Evolutionary conservation across 1,284 basidiomycete genomes (phyloP).

Genomic region (Leccinum insigne): DNA sequence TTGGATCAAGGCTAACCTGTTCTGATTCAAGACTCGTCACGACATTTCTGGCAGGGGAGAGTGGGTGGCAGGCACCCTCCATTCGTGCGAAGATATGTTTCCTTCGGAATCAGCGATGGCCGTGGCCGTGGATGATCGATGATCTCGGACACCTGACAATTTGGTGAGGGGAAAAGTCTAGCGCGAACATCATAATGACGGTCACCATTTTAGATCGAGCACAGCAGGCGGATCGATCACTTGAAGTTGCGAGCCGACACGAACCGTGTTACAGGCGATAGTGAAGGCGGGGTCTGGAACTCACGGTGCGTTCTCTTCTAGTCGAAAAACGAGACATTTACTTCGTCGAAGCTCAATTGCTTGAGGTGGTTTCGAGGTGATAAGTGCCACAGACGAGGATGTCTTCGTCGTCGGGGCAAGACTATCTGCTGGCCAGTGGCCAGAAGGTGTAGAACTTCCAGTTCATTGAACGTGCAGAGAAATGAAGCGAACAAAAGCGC

Average conservation of each 20-base stretch:
- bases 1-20: constrained; percentile 44
- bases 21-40: constrained; percentile 34
- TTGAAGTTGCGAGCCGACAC: constrained; percentile 61
- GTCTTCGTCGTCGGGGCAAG: constrained; percentile 70
- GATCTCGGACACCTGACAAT: constrained; percentile 52
- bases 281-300: not conserved
- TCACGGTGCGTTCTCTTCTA: constrained; percentile 24
- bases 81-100: constrained; percentile 61
- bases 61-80: constrained; percentile 45
- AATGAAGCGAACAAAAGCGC: constrained; percentile 49
- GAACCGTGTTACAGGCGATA: constrained; percentile 7
- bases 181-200: not conserved
- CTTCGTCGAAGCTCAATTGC: constrained; percentile 48
- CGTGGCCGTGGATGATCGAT: constrained; percentile 33
- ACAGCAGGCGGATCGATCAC: constrained; percentile 78
- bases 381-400: constrained; percentile 90
- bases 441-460: constrained; percentile 58
- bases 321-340: constrained; percentile 58
- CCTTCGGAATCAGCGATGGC: constrained; percentile 87
- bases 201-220: constrained; percentile 92
- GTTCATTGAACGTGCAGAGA: constrained; percentile 34
- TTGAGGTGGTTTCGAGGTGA: constrained; percentile 47
- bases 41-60: not conserved
- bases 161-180: constrained; percentile 1
- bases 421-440: constrained; percentile 83